A percentile compares a stretch with the other conserved stretches of the same genome.
phyloP scores from a whole-genome alignment of 352 stramenopile genomes.

The Globisporangium paroecandrum region DNA sequence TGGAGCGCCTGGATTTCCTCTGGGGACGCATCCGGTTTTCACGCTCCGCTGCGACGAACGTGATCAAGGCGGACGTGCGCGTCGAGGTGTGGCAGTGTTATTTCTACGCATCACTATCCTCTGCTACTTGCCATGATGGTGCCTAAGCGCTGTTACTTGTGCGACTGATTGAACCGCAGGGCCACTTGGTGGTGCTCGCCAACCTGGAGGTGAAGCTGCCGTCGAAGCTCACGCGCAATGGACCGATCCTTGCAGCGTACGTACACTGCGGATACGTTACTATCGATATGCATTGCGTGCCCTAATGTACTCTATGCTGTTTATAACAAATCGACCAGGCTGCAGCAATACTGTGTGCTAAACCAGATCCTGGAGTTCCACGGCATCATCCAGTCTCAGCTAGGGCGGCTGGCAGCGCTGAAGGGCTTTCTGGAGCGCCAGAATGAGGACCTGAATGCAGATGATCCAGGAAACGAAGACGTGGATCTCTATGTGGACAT shows the following conservation, averaged over 20 bases:
- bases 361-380: slow-evolving; percentile 87
- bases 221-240: slow-evolving; percentile 46
- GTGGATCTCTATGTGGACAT: slow-evolving; percentile 57
- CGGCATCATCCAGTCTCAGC: slow-evolving; percentile 55
- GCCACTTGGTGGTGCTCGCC: slow-evolving; percentile 69
- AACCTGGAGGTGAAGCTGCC: slow-evolving; percentile 69
- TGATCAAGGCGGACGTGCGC: slow-evolving; percentile 66
- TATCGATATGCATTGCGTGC: neutral
- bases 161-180: slow-evolving; percentile 22
- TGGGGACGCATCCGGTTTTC: slow-evolving; percentile 77
- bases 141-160: too few species aligned
- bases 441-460: slow-evolving; percentile 34
- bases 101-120: too few species aligned
- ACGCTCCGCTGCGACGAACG: slow-evolving; percentile 32
- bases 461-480: slow-evolving; percentile 41
- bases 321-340: slow-evolving; percentile 21
- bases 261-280: neutral
- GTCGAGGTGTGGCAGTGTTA: slow-evolving; percentile 41
- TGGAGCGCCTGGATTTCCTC: slow-evolving; percentile 81
- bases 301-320: neutral
- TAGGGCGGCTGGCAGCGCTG: slow-evolving; percentile 41
- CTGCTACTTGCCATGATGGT: too few species aligned
- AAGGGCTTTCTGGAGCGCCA: slow-evolving; percentile 48
- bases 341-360: slow-evolving; percentile 81
- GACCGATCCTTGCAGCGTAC: slow-evolving; percentile 47